phyloP scores from a whole-genome alignment of 208 protist genomes.

The Acanthamoeba healyi region DNA sequence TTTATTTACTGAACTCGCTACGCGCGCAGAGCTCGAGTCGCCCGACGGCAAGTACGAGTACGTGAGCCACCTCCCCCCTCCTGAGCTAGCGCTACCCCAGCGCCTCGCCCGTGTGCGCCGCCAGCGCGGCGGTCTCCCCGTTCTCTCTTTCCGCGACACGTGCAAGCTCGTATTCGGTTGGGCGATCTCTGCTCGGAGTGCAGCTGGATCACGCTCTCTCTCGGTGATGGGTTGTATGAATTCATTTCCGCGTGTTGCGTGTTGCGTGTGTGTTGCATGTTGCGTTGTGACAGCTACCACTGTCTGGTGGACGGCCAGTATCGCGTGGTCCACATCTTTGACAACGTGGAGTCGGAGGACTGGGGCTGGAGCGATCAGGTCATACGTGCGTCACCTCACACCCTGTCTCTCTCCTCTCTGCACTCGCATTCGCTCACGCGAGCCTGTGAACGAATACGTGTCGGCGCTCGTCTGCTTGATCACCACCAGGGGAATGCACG shows the following conservation, averaged over 20 bases:
- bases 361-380: conserved; percentile 28
- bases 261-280: not conserved
- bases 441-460: too few species aligned
- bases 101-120: not conserved
- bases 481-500: conserved; percentile 12
- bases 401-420: not conserved
- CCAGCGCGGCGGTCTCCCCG: too few species aligned
- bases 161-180: not conserved
- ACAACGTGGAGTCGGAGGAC: conserved; percentile 29
- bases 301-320: not conserved
- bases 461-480: too few species aligned
- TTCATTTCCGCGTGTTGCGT: too few species aligned
- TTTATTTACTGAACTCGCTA: not conserved
- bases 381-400: not conserved
- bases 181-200: too few species aligned
- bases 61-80: not conserved
- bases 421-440: too few species aligned
- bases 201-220: too few species aligned
- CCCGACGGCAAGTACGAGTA: conserved; percentile 6
- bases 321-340: conserved; percentile 1
- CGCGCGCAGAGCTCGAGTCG: not conserved
- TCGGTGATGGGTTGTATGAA: too few species aligned
- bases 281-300: not conserved
- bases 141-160: not conserved
- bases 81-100: too few species aligned